Conservation (phyloP, 2,329 filamentous ascomycete species). For the Stromatinia cepivora region DNA sequence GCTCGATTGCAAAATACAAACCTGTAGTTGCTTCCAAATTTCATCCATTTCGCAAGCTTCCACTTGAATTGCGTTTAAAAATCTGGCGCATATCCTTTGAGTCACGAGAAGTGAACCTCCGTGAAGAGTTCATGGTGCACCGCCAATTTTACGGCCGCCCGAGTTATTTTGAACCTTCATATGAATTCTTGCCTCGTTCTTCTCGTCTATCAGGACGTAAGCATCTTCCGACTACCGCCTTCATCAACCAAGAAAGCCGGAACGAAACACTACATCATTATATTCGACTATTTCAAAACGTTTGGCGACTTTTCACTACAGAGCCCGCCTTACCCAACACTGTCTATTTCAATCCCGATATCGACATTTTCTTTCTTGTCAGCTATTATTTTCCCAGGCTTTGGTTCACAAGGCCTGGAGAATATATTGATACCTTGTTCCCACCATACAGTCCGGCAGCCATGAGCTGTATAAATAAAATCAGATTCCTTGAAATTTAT, state of each 20-base stretch:
- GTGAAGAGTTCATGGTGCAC: background rate
- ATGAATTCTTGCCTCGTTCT: background rate
- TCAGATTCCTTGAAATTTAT: background rate
- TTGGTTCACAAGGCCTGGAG: background rate
- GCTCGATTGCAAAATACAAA: background rate
- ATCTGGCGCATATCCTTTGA: background rate
- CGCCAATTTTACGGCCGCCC: background rate
- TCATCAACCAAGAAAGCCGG: background rate
- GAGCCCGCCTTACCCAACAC: background rate
- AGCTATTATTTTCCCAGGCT: background rate
- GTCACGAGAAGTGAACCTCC: background rate
- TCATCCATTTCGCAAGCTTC: background rate
- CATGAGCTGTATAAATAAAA: background rate
- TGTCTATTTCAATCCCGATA: background rate
- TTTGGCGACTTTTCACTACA: background rate
- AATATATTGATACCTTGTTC: background rate
- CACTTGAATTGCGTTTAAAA: background rate
- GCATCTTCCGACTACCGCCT: background rate
- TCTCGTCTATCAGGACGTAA: background rate
- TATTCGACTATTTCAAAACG: background rate
- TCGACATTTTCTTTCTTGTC: background rate
- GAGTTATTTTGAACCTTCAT: background rate
- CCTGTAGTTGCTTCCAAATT: background rate
- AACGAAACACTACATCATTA: background rate
- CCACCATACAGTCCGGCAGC: background rate